These are phyloP conservation scores for Phyllostachys edulis DNA, from an alignment of 176 grass and related monocot genomes.

Conservation along the genomic window DNA sequence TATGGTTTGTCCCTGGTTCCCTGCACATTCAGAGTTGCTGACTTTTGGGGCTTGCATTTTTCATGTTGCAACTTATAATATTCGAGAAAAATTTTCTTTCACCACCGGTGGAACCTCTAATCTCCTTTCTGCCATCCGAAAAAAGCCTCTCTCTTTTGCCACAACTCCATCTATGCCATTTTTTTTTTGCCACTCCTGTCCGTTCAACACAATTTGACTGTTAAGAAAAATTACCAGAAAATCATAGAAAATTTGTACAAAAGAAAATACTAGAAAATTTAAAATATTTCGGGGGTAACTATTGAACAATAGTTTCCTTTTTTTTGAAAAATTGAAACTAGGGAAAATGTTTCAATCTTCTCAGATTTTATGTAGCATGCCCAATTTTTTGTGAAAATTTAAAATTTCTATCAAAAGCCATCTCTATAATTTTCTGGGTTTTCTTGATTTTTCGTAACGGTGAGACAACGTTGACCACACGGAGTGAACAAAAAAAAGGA, in stretches of 20 bases:
- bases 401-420: neutral
- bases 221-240: neutral
- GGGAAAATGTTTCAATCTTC: neutral
- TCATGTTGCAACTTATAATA: neutral
- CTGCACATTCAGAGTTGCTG: neutral
- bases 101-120: neutral
- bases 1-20: neutral
- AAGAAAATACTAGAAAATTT: neutral
- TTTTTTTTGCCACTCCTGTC: neutral
- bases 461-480: too few species aligned
- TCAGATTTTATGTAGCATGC: neutral
- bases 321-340: neutral
- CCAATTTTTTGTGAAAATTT: neutral
- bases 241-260: neutral
- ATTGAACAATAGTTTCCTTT: neutral
- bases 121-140: neutral
- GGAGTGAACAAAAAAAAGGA: neutral
- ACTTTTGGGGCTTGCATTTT: neutral
- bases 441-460: neutral
- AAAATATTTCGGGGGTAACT: neutral
- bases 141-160: neutral
- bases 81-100: neutral
- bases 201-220: neutral
- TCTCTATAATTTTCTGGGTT: neutral
- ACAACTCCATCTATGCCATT: neutral